Conservation (phyloP, 352 stramenopile species). For the Lagenidium giganteum region DNA sequence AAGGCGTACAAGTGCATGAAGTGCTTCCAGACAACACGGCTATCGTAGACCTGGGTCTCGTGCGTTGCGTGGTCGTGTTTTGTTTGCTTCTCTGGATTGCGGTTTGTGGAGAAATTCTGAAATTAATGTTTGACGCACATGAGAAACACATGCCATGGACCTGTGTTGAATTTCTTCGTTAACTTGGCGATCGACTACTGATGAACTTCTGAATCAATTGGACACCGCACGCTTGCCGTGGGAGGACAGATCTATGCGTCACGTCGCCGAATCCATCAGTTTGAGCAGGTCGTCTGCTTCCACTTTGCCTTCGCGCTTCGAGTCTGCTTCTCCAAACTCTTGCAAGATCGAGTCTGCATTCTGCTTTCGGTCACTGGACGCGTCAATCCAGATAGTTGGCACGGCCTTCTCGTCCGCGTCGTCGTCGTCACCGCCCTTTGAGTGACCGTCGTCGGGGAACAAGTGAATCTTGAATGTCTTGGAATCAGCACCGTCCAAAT, state of each 20-base stretch:
- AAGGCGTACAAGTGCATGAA: slow-evolving; percentile 90
- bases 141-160: too few species aligned
- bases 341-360: slow-evolving; percentile 38
- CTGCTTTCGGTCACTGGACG: slow-evolving; percentile 65
- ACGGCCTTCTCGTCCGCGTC: slow-evolving; percentile 63
- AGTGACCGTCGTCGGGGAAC: slow-evolving; percentile 52
- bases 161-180: slow-evolving; percentile 1
- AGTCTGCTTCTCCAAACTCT: slow-evolving; percentile 61
- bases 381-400: slow-evolving; percentile 77
- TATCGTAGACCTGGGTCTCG: slow-evolving; percentile 38
- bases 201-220: too few species aligned
- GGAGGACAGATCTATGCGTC: too few species aligned
- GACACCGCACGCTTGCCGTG: too few species aligned
- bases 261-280: slow-evolving; percentile 80
- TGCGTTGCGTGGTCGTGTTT: background rate
- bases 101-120: too few species aligned
- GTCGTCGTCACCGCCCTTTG: slow-evolving; percentile 29
- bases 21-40: slow-evolving; percentile 70
- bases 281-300: slow-evolving; percentile 72
- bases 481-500: slow-evolving; percentile 39
- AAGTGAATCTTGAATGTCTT: slow-evolving; percentile 75
- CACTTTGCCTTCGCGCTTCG: slow-evolving; percentile 36
- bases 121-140: too few species aligned
- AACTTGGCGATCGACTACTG: background rate
- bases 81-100: background rate